phyloP scores from a whole-genome alignment of 768 basidiomycete species.

The Cystobasidium ongulense region DNA sequence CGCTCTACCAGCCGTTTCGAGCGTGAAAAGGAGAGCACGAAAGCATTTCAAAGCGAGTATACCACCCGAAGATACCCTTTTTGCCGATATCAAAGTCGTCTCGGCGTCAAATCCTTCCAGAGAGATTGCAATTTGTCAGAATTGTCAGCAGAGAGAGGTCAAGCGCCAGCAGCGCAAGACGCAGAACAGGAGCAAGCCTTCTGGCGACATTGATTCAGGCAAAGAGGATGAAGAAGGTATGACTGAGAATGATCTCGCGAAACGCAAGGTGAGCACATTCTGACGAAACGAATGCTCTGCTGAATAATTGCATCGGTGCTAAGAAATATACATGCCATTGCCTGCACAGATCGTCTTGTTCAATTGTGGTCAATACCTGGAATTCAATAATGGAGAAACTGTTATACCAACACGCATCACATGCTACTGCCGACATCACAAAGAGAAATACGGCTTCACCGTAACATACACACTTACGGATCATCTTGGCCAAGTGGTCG shows the following conservation, averaged over 20 bases:
- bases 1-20: constrained; percentile 66
- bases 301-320: constrained; percentile 5
- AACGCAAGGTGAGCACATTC: constrained; percentile 51
- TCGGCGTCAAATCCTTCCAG: constrained; percentile 72
- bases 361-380: constrained; percentile 82
- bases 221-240: constrained; percentile 53
- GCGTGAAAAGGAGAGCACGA: constrained; percentile 73
- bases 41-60: constrained; percentile 78
- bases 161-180: constrained; percentile 84
- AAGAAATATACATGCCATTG: constrained; percentile 45
- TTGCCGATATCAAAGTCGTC: constrained; percentile 64
- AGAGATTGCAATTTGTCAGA: constrained; percentile 71
- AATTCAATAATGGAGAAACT: constrained; percentile 76
- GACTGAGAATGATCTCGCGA: constrained; percentile 50
- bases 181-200: constrained; percentile 48
- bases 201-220: constrained; percentile 50
- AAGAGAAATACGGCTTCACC: constrained; percentile 77
- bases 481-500: constrained; percentile 66
- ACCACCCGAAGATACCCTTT: constrained; percentile 59
- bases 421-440: constrained; percentile 97
- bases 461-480: constrained; percentile 81
- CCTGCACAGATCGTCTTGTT: constrained; percentile 92
- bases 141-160: constrained; percentile 79
- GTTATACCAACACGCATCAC: constrained; percentile 90
- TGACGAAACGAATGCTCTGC: constrained; percentile 46